phyloP scores from a whole-genome alignment of 805 yeast species.

The Metschnikowia koreensis region DNA sequence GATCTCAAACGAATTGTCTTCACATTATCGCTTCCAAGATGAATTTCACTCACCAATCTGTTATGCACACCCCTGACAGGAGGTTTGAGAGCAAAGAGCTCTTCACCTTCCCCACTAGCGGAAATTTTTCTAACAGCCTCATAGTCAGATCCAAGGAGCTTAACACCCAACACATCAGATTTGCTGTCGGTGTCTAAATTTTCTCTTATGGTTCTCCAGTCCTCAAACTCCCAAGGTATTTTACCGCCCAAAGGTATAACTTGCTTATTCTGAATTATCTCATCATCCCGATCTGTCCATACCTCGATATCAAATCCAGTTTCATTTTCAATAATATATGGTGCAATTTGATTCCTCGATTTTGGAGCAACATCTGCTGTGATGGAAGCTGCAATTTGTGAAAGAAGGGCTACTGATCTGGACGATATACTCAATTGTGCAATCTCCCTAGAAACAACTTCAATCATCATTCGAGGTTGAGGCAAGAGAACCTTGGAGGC shows the following conservation, averaged over 20 bases:
- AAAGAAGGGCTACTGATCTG: constrained; percentile 71
- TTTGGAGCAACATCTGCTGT: constrained; percentile 53
- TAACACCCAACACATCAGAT: constrained; percentile 62
- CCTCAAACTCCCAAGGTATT: constrained; percentile 89
- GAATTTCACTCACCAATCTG: constrained; percentile 70
- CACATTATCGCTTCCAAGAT: constrained; percentile 69
- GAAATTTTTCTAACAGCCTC: constrained; percentile 55
- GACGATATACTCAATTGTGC: constrained; percentile 84
- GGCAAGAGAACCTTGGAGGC: constrained; percentile 50
- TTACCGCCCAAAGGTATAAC: constrained; percentile 47
- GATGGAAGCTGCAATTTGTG: constrained; percentile 63
- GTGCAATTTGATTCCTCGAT: constrained; percentile 76
- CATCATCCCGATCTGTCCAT: constrained; percentile 60
- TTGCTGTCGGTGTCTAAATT: constrained; percentile 64
- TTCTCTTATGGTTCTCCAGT: constrained; percentile 87
- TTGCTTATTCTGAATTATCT: constrained; percentile 28
- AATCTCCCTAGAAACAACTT: constrained; percentile 68
- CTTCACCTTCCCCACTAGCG: constrained; percentile 81
- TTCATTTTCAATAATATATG: constrained; percentile 76
- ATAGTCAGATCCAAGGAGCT: constrained; percentile 55
- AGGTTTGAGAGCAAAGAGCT: constrained; percentile 65
- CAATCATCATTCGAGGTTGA: constrained; percentile 53
- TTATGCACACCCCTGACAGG: constrained; percentile 61
- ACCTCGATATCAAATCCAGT: constrained; percentile 81
- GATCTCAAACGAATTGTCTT: constrained; percentile 79